phyloP scores from a whole-genome alignment of 2,329 filamentous ascomycete genomes.

The Colletotrichum sp. region DNA sequence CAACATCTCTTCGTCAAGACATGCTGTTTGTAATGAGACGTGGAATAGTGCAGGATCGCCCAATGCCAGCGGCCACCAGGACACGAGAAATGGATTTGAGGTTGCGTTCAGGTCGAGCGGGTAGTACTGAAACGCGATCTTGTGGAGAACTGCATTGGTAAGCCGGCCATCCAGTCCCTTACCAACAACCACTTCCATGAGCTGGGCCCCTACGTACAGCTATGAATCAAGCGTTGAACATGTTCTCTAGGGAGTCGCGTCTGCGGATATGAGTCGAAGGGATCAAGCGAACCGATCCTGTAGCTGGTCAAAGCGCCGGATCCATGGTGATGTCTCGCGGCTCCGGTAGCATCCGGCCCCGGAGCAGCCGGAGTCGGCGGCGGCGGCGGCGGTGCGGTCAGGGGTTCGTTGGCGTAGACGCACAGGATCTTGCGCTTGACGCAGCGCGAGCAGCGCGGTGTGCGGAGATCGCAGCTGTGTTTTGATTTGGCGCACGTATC shows the following conservation, averaged over 20 bases:
- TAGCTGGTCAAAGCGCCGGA: slow-evolving; percentile 27
- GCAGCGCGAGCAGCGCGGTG: slow-evolving; percentile 61
- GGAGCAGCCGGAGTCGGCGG: neutral
- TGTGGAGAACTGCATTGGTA: slow-evolving; percentile 51
- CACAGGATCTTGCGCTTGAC: slow-evolving; percentile 51
- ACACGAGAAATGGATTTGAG: slow-evolving; percentile 63
- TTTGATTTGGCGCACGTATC: slow-evolving; percentile 61
- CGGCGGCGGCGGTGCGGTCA: slow-evolving; percentile 30
- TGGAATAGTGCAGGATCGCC: slow-evolving; percentile 62
- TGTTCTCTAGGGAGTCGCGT: slow-evolving; percentile 55
- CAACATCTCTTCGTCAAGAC: slow-evolving; percentile 56
- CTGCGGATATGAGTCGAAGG: slow-evolving; percentile 61
- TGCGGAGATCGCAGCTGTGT: slow-evolving; percentile 59
- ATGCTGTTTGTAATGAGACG: slow-evolving; percentile 64
- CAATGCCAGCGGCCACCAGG: slow-evolving; percentile 65
- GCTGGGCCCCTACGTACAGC: slow-evolving; percentile 45
- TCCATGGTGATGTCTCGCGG: neutral
- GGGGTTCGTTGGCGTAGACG: slow-evolving; percentile 59
- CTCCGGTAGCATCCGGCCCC: neutral
- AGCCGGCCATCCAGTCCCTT: neutral
- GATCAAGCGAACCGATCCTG: slow-evolving; percentile 48
- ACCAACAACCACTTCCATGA: neutral
- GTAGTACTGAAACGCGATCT: slow-evolving; percentile 66
- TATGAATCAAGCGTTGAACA: slow-evolving; percentile 61
- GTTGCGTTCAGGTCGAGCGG: slow-evolving; percentile 56